Evolutionary conservation across 139 green algal genomes (phyloP), one percentile per base, ranked within the genome.

Genomic region (Pseudopediastrum boryanum): DNA sequence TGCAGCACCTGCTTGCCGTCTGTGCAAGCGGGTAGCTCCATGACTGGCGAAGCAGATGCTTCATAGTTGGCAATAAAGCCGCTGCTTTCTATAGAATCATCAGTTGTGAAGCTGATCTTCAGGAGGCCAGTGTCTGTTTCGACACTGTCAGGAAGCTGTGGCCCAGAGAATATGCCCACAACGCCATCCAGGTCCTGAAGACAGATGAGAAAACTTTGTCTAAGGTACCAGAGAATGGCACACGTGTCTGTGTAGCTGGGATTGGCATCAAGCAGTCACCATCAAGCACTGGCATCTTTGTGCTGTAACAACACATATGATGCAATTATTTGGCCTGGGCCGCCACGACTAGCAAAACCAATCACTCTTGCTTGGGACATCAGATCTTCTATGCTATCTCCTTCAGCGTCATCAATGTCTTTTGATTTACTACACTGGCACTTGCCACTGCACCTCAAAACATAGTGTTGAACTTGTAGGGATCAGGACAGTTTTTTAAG

Each of bases 161-260:
- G n/a, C 33, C 68, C 78, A 39, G 61, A 75, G 38, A 72, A 75
- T 25, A 84, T 65, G n/a, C 71, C 82, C 38, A 87, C 75, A 42
- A 84, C 39, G 10, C 82, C 82, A 27, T 84, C 82, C n/a, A 56
- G 52, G 58, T 87, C 82, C 82, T 83, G 38, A 46, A 71, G 27
- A 67, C 58, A n/a, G 19, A 67, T 38, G 48, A 16, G 16, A 58
- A 16, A 58, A 19, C 19, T n/a, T 19, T 58, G 19, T 19, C 16
- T 16, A n/a, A 58, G 48, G 16, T 16, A 58, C 48, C 48, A 58
- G 16, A n/a, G 48, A 58, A 16, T 19, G 19, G 16, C 48, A 58
- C 16, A 58, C 48, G 16, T n/a, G 19, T 58, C 16, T 58, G 48
- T 58, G n/a, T n/a, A n/a, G n/a, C n/a, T n/a, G n/a, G n/a, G n/a